These are phyloP conservation scores for Neofusicoccum kwambonambiense DNA, from an alignment of 2,329 filamentous ascomycete species.

Conservation along the genomic window DNA sequence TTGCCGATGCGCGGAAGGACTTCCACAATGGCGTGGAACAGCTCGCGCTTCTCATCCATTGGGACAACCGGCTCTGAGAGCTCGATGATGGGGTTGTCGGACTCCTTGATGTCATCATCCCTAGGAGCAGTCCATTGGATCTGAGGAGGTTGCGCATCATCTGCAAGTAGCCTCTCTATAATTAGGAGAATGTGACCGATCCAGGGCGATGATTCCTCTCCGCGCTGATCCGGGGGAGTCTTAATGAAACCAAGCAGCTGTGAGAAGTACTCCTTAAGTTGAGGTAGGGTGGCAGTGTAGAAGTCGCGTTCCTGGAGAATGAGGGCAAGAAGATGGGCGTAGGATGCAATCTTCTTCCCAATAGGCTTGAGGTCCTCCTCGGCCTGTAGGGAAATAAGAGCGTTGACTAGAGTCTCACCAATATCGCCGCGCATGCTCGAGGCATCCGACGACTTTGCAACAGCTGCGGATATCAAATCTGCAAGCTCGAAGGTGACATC, in stretches of 20 bases:
- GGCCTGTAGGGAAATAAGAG: constrained; percentile 67
- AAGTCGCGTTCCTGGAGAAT: constrained; percentile 81
- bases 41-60: constrained; percentile 62
- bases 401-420: constrained; percentile 78
- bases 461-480: constrained; percentile 76
- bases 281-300: constrained; percentile 72
- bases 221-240: constrained; percentile 62
- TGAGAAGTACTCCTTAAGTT: constrained; percentile 72
- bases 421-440: constrained; percentile 66
- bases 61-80: constrained; percentile 63
- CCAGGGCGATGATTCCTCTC: constrained; percentile 85
- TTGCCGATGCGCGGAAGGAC: constrained; percentile 84
- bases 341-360: constrained; percentile 77
- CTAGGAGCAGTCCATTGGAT: constrained; percentile 67
- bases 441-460: constrained; percentile 60
- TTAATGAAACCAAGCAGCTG: constrained; percentile 79
- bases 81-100: constrained; percentile 57
- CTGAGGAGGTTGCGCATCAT: constrained; percentile 78
- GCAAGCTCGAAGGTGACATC: constrained; percentile 87
- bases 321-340: constrained; percentile 86
- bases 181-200: constrained; percentile 87
- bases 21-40: constrained; percentile 78
- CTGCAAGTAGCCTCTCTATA: constrained; percentile 83
- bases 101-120: constrained; percentile 42
- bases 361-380: constrained; percentile 56